These are phyloP conservation scores for Oryza officinalis DNA, from an alignment of 176 grass and related monocot genomes.

Conservation along the genomic window DNA sequence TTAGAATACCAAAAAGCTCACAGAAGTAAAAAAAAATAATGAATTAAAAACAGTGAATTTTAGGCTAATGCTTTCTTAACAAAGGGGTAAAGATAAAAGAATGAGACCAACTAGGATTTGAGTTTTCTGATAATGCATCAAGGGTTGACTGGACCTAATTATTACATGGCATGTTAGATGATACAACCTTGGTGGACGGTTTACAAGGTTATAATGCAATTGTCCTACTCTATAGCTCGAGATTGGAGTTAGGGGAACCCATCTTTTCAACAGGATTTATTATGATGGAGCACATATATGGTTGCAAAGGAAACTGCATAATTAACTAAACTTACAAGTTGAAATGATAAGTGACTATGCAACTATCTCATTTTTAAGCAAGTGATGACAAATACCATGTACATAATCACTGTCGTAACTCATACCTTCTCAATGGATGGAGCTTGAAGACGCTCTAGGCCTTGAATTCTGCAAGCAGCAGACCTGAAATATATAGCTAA, in stretches of 20 bases:
- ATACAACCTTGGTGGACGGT: neutral
- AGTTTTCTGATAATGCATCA: conserved; percentile 16
- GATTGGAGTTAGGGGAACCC: neutral
- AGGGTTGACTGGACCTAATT: neutral
- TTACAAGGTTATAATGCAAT: conserved; percentile 8
- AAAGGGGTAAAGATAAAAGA: neutral
- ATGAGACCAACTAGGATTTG: neutral
- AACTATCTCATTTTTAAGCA: conserved; percentile 1
- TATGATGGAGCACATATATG: neutral
- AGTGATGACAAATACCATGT: neutral
- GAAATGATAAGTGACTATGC: conserved; percentile 1
- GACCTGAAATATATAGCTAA: conserved; percentile 46
- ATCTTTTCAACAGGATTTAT: neutral
- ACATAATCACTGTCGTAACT: neutral
- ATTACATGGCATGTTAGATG: no score
- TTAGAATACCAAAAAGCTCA: conserved; percentile 23
- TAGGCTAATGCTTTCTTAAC: neutral
- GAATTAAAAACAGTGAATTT: conserved; percentile 10
- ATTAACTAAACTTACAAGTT: conserved; percentile 10
- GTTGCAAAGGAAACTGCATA: conserved; percentile 1
- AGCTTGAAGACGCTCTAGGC: conserved; percentile 53
- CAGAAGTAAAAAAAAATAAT: conserved; percentile 28
- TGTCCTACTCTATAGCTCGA: conserved; percentile 2
- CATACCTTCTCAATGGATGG: conserved; percentile 72
- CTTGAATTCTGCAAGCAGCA: conserved; percentile 56